Conservation (phyloP, 805 yeast species). For the Debaryomyces tyrocola region DNA sequence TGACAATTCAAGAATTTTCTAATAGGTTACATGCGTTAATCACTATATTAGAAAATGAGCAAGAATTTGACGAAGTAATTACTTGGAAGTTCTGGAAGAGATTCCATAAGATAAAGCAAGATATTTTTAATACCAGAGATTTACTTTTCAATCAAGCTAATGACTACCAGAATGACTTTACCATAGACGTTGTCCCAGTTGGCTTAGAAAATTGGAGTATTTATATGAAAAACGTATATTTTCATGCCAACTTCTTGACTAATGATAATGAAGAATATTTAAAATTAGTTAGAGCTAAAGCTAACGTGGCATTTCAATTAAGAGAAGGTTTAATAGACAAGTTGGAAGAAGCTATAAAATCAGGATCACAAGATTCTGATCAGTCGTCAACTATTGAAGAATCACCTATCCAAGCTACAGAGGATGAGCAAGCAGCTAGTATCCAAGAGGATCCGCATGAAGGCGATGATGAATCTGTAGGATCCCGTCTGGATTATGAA, state of each 20-base stretch:
- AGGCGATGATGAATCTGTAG: background rate
- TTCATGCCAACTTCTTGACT: conserved; percentile 49
- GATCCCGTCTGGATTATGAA: background rate
- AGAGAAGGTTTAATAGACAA: conserved; percentile 28
- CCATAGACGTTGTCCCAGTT: conserved; percentile 22
- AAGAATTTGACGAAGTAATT: conserved; percentile 15
- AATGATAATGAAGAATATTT: conserved; percentile 65
- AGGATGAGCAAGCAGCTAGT: background rate
- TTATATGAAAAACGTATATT: conserved; percentile 39
- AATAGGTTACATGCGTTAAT: conserved; percentile 49
- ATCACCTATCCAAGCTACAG: background rate
- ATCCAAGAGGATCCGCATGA: background rate
- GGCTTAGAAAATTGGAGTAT: conserved; percentile 38
- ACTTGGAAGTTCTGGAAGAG: conserved; percentile 60
- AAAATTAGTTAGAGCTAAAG: conserved; percentile 40
- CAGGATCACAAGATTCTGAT: background rate
- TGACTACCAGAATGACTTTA: conserved; percentile 13
- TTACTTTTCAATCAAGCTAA: conserved; percentile 34
- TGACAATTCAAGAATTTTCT: conserved; percentile 63
- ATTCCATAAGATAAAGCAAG: conserved; percentile 56
- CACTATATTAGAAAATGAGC: conserved; percentile 13
- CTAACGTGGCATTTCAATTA: conserved; percentile 42
- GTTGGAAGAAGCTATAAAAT: conserved; percentile 6
- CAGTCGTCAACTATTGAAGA: background rate
- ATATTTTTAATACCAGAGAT: conserved; percentile 57